Evolutionary conservation across 257 asterid genomes (phyloP), one percentile per base, ranked within the genome.

Genomic region (Datura wrightii): DNA sequence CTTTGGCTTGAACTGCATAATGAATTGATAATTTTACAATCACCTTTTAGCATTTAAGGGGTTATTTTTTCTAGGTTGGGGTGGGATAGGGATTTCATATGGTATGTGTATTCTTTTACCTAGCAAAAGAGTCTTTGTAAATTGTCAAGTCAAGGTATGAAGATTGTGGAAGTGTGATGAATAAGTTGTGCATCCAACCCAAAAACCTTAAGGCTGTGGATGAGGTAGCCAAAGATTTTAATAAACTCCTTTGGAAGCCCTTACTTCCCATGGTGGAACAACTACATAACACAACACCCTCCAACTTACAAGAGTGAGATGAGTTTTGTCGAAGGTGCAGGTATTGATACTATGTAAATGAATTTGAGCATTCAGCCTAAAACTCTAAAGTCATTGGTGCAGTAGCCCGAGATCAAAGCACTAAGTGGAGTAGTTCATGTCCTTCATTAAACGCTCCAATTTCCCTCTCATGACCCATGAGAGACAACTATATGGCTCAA

Each of bases 341-440:
- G 72, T 34, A 34, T 34, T 34, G 44, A 34, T 11, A 65, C 72
- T n/a, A 63, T 31, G 71, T 11, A 8, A 65, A 34, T 34, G 18
- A 34, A 65, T 65, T 34, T 65, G n/a, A 60, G 69, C 13, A 60
- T 60, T 34, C 69, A 60, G 9, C 69, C 37, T 24, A 9, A 4
- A 62, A 24, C 69, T 24, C 69, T 60, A 34, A 37, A 52, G 78
- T 67, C 78, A 37, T 67, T 67, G 14, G 24, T 67, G 76, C 31
- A 67, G 24, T 37, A 65, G 50, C 76, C 24, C 50, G 37, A 67
- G 13, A 39, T 37, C 78, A 67, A 67, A 36, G 78, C n/a, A 14
- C 3, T 67, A 31, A 67, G 52, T 67, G 13, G n/a, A 67, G 76
- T 67, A 67, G 78, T 52, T 39, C 78, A 37, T 36, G 24, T 14